A percentile compares a stretch with the other conserved stretches of the same genome.
phyloP scores from a whole-genome alignment of 805 yeast species.

The Candida qinlingensis region DNA sequence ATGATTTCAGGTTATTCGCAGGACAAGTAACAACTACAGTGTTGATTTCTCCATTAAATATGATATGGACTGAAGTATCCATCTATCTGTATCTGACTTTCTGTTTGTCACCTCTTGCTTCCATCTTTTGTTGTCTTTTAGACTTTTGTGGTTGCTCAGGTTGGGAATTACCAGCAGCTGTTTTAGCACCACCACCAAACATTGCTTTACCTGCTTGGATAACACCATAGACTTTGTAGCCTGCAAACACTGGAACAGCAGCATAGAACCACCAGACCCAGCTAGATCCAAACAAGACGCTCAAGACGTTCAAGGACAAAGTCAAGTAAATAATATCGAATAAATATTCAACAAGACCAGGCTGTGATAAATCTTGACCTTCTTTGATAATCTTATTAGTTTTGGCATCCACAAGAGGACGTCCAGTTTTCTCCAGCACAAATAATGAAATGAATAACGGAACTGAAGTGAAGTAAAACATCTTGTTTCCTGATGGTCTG shows the following conservation, averaged over 20 bases:
- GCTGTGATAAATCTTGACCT: slow-evolving; percentile 45
- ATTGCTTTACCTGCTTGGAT: slow-evolving; percentile 22
- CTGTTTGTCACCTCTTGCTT: slow-evolving; percentile 33
- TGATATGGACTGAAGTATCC: neutral
- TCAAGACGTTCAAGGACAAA: slow-evolving; percentile 40
- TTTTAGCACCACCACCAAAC: slow-evolving; percentile 18
- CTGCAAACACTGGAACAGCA: slow-evolving; percentile 40
- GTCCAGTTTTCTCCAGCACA: slow-evolving; percentile 42
- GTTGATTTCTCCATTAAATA: no score
- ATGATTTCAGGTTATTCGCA: neutral
- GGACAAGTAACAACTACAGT: no score
- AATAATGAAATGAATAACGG: slow-evolving; percentile 36
- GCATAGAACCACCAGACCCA: slow-evolving; percentile 38
- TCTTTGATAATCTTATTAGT: slow-evolving; percentile 33
- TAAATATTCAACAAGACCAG: slow-evolving; percentile 48
- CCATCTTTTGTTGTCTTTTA: slow-evolving; percentile 37
- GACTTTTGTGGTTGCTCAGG: slow-evolving; percentile 24
- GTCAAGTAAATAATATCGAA: slow-evolving; percentile 52
- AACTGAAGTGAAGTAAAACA: slow-evolving; percentile 24
- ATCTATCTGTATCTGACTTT: slow-evolving; percentile 31
- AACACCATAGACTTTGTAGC: slow-evolving; percentile 38
- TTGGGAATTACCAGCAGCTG: neutral
- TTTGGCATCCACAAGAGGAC: slow-evolving; percentile 38
- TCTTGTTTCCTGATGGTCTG: slow-evolving; percentile 32
- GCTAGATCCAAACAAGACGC: slow-evolving; percentile 39